Evolutionary conservation across 2,329 filamentous ascomycete genomes (phyloP), one percentile per base, ranked within the genome.

Genomic region (Epichloe brachyelytri): DNA sequence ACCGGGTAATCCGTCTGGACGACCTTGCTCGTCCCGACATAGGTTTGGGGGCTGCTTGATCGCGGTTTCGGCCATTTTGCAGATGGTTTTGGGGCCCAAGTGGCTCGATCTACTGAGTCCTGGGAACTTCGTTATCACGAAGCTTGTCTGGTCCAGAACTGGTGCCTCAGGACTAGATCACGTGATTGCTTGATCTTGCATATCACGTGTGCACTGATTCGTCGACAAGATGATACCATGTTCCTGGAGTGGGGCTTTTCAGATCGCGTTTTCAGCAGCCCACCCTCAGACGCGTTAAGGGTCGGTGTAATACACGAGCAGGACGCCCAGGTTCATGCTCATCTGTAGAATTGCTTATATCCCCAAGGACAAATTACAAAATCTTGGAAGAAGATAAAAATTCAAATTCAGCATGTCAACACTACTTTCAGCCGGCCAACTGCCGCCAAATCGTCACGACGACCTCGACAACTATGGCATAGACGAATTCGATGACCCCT

Each of bases 1-100:
- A 97, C 93, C 53, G 91, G 91, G 68, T 87, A 97, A 54, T 93
- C 84, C 62, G 86, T 87, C 67, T 83, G 77, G 61, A 89, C 73
- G 65, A 82, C 78, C 80, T 93, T 94, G 66, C 85, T 83, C 53
- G 66, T 62, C 53, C 66, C 68, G 52, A 65, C 61, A 55, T 61
- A 70, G 49, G 68, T 63, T 53, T 63, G 53, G 39, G 57, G 56
- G 56, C 61, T 67, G 65, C 59, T 68, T 69, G 54, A 62, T 67
- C 61, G 62, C 60, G 55, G 58, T 66, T 54, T 69, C 65, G 56
- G 65, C 65, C 68, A 70, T 70, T 59, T 54, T 68, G 59, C 50
- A 48, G 56, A 53, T 62, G 52, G 54, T 55, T 43, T 59, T 55
- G 57, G 60, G n/a, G 38, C 33, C 60, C 51, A 55, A 61, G 60